Base-by-base conservation (phyloP, 2,329 filamentous ascomycete species). In the Colletotrichum ledebouriae region DNA sequence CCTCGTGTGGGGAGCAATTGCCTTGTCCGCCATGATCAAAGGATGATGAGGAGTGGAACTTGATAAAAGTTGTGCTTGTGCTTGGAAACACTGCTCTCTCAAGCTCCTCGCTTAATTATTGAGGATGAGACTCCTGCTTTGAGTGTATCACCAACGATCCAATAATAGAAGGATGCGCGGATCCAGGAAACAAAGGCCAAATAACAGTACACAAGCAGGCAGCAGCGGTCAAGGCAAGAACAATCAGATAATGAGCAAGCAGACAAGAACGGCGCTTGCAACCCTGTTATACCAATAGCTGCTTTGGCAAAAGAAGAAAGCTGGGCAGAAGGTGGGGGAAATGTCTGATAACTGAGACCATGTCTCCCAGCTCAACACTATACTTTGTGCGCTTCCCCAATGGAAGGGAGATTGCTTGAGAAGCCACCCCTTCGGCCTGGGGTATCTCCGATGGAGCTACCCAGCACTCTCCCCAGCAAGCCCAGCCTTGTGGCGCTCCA, bases 1-100 rank as follows among this genome's bases (percentile, higher is more conserved):
- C 66, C 69, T 69, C 17, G 69, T 70, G 34, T 69, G 66, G 13
- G 69, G 69, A 47, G 69, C 69, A 42, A 70, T 70, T 59, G 61
- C 65, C 52, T 65, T 70, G 39, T 70, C 69, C n/a, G 42, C 47
- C 49, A 70, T 56, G 29, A 13, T 64, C 64, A 69, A 53, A 55
- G 29, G 49, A 33, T 37, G 49, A 25, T 13, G 12, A 39, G 33
- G 34, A 37, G 34, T 68, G 39, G 46, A 20, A 42, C 17, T 46
- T 2, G 41, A 39, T 15, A 60, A 47, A 29, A 29, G 34, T 7
- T 29, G 29, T 7, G 29, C 29, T 39, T 67, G 13, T 66, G 59
- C 33, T 53, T 11, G 25, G 34, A 12, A 49, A 41, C 20, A 60
- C 37, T 34, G 50, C 50, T 59, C 50, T 59, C 29, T 47, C 34